phyloP scores from a whole-genome alignment of 768 basidiomycete species.

The Boletus rufocinnamomeus region DNA sequence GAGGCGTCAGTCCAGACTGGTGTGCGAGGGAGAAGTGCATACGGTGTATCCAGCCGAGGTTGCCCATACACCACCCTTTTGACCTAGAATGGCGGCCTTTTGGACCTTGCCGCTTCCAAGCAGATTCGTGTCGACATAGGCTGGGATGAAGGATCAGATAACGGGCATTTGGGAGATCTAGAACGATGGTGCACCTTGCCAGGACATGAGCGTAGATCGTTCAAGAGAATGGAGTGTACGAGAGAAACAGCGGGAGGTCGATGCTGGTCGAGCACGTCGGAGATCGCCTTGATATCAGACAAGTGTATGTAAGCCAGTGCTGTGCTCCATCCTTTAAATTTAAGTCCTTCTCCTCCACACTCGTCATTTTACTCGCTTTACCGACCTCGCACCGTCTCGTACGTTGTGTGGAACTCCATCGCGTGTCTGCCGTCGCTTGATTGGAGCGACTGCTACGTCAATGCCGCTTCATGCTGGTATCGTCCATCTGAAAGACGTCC shows the following conservation, averaged over 20 bases:
- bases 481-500: not conserved
- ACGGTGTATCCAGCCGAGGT: conserved; percentile 23
- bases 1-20: not conserved
- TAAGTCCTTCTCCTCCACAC: not conserved
- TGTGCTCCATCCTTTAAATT: not conserved
- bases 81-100: conserved; percentile 59
- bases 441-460: conserved; percentile 1
- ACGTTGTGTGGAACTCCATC: not conserved
- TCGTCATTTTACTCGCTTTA: not conserved
- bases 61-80: conserved; percentile 34
- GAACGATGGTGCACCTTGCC: conserved; percentile 61
- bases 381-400: not conserved
- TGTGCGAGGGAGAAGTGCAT: not conserved
- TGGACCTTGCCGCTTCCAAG: conserved; percentile 69
- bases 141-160: conserved; percentile 51
- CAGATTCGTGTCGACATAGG: conserved; percentile 80
- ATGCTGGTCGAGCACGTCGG: conserved; percentile 4
- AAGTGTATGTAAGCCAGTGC: conserved; percentile 31
- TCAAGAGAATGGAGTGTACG: conserved; percentile 5
- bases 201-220: conserved; percentile 53
- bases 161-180: not conserved
- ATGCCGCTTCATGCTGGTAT: not conserved
- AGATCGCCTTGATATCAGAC: conserved; percentile 36
- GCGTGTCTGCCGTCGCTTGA: not conserved
- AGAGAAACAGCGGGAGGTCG: not conserved